phyloP scores from a whole-genome alignment of 2,329 filamentous ascomycete genomes.

The Westerdykella aurantiaca region DNA sequence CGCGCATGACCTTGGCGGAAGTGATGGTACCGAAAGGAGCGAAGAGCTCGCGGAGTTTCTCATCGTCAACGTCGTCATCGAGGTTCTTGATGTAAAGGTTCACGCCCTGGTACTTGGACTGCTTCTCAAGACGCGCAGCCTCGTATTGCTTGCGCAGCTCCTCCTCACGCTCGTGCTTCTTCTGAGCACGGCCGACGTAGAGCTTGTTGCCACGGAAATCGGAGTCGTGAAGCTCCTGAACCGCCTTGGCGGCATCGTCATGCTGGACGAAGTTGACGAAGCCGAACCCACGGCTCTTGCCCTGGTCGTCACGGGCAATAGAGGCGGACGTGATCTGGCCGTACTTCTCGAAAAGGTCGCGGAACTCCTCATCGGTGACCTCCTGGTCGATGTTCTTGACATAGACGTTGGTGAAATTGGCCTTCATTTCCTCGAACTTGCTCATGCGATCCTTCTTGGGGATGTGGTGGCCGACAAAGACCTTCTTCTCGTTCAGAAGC shows the following conservation, averaged over 20 bases:
- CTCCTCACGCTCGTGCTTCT: slow-evolving; percentile 99
- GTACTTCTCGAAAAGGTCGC: slow-evolving; percentile 82
- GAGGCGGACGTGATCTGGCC: slow-evolving; percentile 95
- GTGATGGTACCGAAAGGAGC: slow-evolving; percentile 89
- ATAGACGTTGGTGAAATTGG: slow-evolving; percentile 99
- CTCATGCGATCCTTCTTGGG: slow-evolving; percentile 99
- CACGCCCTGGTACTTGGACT: slow-evolving; percentile 98
- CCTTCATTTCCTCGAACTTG: slow-evolving; percentile 99
- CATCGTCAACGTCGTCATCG: slow-evolving; percentile 92
- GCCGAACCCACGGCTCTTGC: slow-evolving; percentile 91
- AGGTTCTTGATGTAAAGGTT: slow-evolving; percentile 99
- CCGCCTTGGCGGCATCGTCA: slow-evolving; percentile 76
- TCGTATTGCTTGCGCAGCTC: slow-evolving; percentile 99
- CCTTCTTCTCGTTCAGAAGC: slow-evolving; percentile 99
- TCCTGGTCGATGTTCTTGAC: slow-evolving; percentile 94
- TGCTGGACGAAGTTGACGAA: slow-evolving; percentile 96
- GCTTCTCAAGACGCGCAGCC: slow-evolving; percentile 94
- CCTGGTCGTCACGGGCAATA: slow-evolving; percentile 79
- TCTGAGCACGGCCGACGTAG: slow-evolving; percentile 96
- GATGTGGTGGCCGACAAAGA: slow-evolving; percentile 98
- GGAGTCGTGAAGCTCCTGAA: slow-evolving; percentile 85
- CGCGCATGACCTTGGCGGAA: slow-evolving; percentile 98
- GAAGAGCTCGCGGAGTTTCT: slow-evolving; percentile 94
- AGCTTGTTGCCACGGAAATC: slow-evolving; percentile 93
- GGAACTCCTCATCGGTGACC: slow-evolving; percentile 89